Conservation (phyloP, 1,139 yeast genomes). For the Taphrina sp. region DNA sequence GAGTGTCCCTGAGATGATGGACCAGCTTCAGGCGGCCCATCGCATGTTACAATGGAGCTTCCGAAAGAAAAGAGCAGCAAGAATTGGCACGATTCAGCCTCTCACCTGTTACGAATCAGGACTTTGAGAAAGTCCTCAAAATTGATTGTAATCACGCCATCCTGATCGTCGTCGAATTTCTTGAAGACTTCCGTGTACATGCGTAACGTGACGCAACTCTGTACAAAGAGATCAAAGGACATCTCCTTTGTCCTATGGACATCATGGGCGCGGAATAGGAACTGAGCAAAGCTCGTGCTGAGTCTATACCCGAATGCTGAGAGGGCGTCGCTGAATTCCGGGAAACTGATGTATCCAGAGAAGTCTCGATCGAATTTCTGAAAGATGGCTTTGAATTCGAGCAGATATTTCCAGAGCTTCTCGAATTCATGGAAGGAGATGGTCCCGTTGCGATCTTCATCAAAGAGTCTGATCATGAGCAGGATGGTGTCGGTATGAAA, state of each 20-base stretch:
- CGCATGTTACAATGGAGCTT: no score
- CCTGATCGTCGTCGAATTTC: conserved; percentile 56
- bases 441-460: conserved; percentile 28
- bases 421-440: conserved; percentile 26
- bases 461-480: conserved; percentile 23
- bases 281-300: conserved; percentile 58
- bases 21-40: no score
- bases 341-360: conserved; percentile 65
- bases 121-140: conserved; percentile 29
- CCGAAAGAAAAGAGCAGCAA: no score
- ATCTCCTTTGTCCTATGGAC: conserved; percentile 54
- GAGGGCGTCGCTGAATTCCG: conserved; percentile 66
- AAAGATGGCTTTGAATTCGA: conserved; percentile 69
- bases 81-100: no score
- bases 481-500: conserved; percentile 21
- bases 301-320: conserved; percentile 69
- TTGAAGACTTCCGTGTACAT: conserved; percentile 75
- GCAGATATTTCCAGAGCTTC: conserved; percentile 64
- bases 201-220: conserved; percentile 70
- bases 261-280: conserved; percentile 52
- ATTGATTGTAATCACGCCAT: conserved; percentile 27
- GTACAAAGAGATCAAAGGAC: conserved; percentile 78
- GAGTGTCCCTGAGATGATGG: no score
- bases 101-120: conserved; percentile 12
- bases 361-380: conserved; percentile 61